Percentiles rank a stretch among this genome's conserved stretches.
Evolutionary conservation across 805 yeast genomes (phyloP).

Genomic region (Suhomyces emberorum): DNA sequence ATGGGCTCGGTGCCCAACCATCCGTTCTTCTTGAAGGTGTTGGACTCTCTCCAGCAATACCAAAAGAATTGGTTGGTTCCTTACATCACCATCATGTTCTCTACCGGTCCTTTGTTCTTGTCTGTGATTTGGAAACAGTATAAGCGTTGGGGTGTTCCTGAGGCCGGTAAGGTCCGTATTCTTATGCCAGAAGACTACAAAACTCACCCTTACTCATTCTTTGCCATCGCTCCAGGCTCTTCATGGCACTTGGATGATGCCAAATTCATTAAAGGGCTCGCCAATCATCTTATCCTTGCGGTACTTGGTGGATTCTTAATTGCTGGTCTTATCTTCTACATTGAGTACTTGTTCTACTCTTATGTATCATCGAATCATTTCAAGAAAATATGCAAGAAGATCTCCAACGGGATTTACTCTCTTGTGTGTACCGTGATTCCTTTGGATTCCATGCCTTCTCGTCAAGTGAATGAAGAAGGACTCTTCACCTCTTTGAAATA

Average conservation of each 20-base stretch:
- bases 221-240: slow-evolving; percentile 75
- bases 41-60: slow-evolving; percentile 60
- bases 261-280: slow-evolving; percentile 65
- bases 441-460: background rate
- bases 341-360: slow-evolving; percentile 40
- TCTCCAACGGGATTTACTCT: background rate
- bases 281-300: slow-evolving; percentile 69
- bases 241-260: slow-evolving; percentile 95
- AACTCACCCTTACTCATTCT: slow-evolving; percentile 57
- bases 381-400: slow-evolving; percentile 18
- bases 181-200: slow-evolving; percentile 74
- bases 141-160: slow-evolving; percentile 74
- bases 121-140: slow-evolving; percentile 86
- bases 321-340: slow-evolving; percentile 39
- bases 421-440: background rate
- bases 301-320: slow-evolving; percentile 66
- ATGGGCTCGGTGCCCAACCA: slow-evolving; percentile 88
- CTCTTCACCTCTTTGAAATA: slow-evolving; percentile 7
- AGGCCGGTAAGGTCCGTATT: slow-evolving; percentile 62
- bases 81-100: slow-evolving; percentile 86
- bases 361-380: slow-evolving; percentile 31
- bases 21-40: slow-evolving; percentile 73
- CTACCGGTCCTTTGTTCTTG: slow-evolving; percentile 87
- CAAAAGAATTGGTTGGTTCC: slow-evolving; percentile 76
- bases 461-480: slow-evolving; percentile 1